Percentiles rank a stretch among this genome's conserved stretches.
These are phyloP conservation scores for Hyphopichia buzzinii DNA, from an alignment of 1,139 yeast species.

Conservation along the genomic window DNA sequence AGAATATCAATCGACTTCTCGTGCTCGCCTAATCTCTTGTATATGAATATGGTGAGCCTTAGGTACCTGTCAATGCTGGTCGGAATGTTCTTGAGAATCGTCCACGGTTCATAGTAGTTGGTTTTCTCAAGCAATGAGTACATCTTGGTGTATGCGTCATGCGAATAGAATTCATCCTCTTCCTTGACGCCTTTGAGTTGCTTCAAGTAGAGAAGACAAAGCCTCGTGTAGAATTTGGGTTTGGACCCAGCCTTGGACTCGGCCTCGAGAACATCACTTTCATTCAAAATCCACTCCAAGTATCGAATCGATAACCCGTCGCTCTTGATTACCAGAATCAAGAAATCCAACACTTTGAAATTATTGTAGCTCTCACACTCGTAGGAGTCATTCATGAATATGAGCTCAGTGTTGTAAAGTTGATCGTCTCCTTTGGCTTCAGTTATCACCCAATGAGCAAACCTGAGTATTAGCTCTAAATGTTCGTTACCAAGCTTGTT, in stretches of 20 bases:
- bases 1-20: slow-evolving; percentile 63
- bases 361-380: slow-evolving; percentile 62
- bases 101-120: slow-evolving; percentile 46
- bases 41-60: slow-evolving; percentile 55
- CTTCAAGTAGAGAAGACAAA: slow-evolving; percentile 56
- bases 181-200: slow-evolving; percentile 21
- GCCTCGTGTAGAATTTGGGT: slow-evolving; percentile 46
- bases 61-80: slow-evolving; percentile 33
- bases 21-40: slow-evolving; percentile 61
- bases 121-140: slow-evolving; percentile 34
- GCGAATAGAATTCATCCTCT: slow-evolving; percentile 13
- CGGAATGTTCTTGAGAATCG: slow-evolving; percentile 38
- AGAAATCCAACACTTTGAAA: slow-evolving; percentile 50
- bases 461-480: slow-evolving; percentile 57
- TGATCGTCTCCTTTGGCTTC: slow-evolving; percentile 20
- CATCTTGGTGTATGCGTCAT: slow-evolving; percentile 32
- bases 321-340: slow-evolving; percentile 23
- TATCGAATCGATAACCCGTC: slow-evolving; percentile 47
- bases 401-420: slow-evolving; percentile 38
- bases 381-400: slow-evolving; percentile 68
- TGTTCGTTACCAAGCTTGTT: slow-evolving; percentile 55
- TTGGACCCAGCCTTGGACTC: slow-evolving; percentile 29
- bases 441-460: slow-evolving; percentile 53
- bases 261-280: slow-evolving; percentile 43
- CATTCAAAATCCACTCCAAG: slow-evolving; percentile 55